Conservation (phyloP, 345 rosid species). For the Erodium maritimum region DNA sequence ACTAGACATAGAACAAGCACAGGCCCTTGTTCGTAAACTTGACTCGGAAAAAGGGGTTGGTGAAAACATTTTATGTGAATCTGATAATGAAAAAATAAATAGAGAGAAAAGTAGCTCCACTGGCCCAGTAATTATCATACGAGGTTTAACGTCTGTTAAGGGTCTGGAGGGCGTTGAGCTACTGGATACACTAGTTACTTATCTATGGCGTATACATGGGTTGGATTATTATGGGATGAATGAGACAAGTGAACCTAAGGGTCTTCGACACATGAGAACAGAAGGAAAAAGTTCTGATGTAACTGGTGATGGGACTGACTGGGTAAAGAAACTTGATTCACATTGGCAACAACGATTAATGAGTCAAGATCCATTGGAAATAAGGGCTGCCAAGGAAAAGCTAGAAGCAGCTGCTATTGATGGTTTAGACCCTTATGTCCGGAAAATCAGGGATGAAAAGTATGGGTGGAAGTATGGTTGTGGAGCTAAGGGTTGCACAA, state of each 20-base stretch:
- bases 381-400: slow-evolving; percentile 91
- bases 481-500: slow-evolving; percentile 99
- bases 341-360: slow-evolving; percentile 86
- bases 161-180: slow-evolving; percentile 96
- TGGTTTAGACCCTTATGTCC: slow-evolving; percentile 76
- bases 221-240: slow-evolving; percentile 82
- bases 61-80: slow-evolving; percentile 66
- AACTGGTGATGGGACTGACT: slow-evolving; percentile 46
- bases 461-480: slow-evolving; percentile 99
- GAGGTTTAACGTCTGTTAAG: slow-evolving; percentile 90
- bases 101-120: slow-evolving; percentile 75
- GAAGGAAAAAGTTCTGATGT: slow-evolving; percentile 63
- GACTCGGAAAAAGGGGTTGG: slow-evolving; percentile 77
- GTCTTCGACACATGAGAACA: slow-evolving; percentile 71
- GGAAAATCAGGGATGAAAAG: slow-evolving; percentile 98
- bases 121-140: slow-evolving; percentile 82
- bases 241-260: slow-evolving; percentile 86
- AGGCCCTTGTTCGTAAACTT: slow-evolving; percentile 67
- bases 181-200: slow-evolving; percentile 80
- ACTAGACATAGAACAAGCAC: slow-evolving; percentile 72
- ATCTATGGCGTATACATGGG: slow-evolving; percentile 96
- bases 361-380: slow-evolving; percentile 84
- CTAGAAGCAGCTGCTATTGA: slow-evolving; percentile 81
- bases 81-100: slow-evolving; percentile 47
- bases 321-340: slow-evolving; percentile 68